These are phyloP conservation scores for Oryza longistaminata DNA, from an alignment of 176 grass and related monocot genomes.

Conservation along the genomic window DNA sequence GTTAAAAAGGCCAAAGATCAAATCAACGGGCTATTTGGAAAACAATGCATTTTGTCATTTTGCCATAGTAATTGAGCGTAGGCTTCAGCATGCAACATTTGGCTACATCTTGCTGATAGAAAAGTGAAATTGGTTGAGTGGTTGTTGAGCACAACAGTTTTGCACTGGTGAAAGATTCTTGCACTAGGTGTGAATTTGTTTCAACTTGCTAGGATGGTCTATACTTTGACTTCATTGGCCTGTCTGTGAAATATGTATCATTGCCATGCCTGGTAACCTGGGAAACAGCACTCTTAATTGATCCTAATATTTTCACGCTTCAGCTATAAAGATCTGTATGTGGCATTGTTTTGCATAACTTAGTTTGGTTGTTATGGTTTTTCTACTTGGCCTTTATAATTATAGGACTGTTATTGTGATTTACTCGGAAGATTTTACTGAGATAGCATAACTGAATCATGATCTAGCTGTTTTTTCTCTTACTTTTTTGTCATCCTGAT, in stretches of 20 bases:
- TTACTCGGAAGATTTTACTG: background rate
- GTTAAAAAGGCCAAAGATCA: constrained; percentile 12
- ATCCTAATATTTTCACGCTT: background rate
- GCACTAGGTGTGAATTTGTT: background rate
- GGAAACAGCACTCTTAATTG: background rate
- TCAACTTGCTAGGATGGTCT: background rate
- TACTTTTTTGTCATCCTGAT: background rate
- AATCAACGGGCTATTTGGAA: background rate
- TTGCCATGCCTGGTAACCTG: constrained; percentile 8
- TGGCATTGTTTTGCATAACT: background rate
- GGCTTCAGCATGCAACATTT: constrained; percentile 3
- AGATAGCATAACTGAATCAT: background rate
- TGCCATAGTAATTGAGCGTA: background rate
- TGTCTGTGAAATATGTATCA: background rate
- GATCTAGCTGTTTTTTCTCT: background rate
- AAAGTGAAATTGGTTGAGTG: background rate
- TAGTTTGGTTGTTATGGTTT: background rate
- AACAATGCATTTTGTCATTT: background rate
- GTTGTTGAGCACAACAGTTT: background rate
- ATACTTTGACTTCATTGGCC: background rate
- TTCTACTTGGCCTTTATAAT: background rate
- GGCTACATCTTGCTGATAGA: constrained; percentile 13
- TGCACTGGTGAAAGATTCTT: constrained; percentile 1
- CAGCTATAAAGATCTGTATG: background rate
- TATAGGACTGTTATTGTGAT: background rate